These are phyloP conservation scores for Prunus mira DNA, from an alignment of 306 rosid genomes.

Conservation along the genomic window DNA sequence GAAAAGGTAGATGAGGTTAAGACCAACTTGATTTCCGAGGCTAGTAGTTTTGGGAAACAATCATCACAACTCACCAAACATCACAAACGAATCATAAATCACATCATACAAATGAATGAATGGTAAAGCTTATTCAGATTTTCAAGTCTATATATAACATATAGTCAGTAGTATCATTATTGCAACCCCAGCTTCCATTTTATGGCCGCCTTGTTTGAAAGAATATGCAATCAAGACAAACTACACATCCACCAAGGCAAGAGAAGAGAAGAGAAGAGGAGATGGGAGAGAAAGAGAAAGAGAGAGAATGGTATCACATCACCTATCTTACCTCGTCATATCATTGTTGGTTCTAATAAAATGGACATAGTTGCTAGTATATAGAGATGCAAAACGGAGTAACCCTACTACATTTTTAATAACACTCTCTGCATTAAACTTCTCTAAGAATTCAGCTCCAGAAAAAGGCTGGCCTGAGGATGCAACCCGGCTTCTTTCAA, in stretches of 20 bases:
- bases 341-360: slow-evolving; percentile 7
- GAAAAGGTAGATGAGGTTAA: too few relatives aligned
- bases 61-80: not conserved
- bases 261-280: too few relatives aligned
- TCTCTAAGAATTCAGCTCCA: slow-evolving; percentile 42
- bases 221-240: not conserved
- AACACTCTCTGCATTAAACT: not conserved
- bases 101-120: not conserved
- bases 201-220: not conserved
- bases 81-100: not conserved
- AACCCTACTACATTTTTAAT: slow-evolving; percentile 12
- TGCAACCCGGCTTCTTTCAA: slow-evolving; percentile 95
- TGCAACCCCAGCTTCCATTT: not conserved
- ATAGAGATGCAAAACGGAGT: not conserved
- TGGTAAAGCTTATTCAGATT: not conserved
- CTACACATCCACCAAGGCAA: slow-evolving; percentile 3
- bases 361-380: not conserved
- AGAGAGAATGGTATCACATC: not conserved
- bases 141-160: not conserved
- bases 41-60: not conserved
- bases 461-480: slow-evolving; percentile 74
- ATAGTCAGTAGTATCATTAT: not conserved
- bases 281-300: not conserved
- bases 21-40: too few relatives aligned
- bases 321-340: slow-evolving; percentile 18